Evolutionary conservation across 768 basidiomycete genomes (phyloP).

Genomic region (Mycena galericulata): DNA sequence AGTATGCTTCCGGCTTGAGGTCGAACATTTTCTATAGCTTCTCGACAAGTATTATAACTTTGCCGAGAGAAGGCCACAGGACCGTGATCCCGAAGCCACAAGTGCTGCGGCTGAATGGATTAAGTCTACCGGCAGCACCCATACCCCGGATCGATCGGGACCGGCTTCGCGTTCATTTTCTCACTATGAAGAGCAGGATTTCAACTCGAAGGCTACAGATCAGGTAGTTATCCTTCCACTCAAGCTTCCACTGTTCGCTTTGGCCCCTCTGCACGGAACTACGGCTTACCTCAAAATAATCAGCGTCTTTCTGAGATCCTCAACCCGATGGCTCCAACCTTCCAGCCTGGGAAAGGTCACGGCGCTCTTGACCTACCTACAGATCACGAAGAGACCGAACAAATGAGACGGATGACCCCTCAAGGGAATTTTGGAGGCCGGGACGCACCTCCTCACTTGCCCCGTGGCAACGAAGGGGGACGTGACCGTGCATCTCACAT

Average conservation of each 20-base stretch:
- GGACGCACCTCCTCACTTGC: neutral
- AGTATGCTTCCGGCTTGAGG: conserved; percentile 9
- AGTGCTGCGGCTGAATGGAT: neutral
- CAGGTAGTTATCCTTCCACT: neutral
- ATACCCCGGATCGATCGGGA: too few species aligned
- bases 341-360: neutral
- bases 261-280: neutral
- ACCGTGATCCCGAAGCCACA: neutral
- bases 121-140: too few species aligned
- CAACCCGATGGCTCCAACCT: neutral
- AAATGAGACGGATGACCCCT: neutral
- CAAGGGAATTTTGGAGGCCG: neutral
- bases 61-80: neutral
- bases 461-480: neutral
- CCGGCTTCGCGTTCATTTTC: too few species aligned
- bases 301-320: neutral
- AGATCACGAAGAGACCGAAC: neutral
- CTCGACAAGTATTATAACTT: conserved; percentile 5
- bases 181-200: neutral
- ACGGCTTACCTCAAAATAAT: neutral
- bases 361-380: neutral
- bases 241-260: neutral
- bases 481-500: neutral
- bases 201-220: neutral
- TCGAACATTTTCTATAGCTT: conserved; percentile 2